These are phyloP conservation scores for Hypoxylon lienhwacheense DNA, from an alignment of 495 filamentous ascomycete species.

Conservation along the genomic window DNA sequence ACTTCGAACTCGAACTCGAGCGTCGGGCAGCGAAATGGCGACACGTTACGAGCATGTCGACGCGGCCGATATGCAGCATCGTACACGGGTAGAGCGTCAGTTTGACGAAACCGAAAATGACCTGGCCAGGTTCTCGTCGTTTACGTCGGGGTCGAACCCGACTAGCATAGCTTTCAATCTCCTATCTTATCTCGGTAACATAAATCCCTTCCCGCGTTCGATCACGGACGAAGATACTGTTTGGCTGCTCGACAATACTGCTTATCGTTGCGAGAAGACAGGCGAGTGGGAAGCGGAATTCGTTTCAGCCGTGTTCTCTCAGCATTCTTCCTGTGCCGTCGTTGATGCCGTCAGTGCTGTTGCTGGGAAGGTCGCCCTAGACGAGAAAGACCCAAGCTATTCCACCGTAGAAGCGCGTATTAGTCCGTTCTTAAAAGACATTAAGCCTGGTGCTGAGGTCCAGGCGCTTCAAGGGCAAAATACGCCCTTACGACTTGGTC, in stretches of 20 bases:
- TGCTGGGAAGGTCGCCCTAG: conserved; percentile 69
- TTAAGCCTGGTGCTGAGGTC: conserved; percentile 68
- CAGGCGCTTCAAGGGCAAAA: conserved; percentile 55
- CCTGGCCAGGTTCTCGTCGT: conserved; percentile 40
- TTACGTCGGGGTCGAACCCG: conserved; percentile 10
- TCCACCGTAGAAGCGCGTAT: conserved; percentile 68
- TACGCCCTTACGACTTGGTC: conserved; percentile 62
- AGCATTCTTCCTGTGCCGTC: conserved; percentile 64
- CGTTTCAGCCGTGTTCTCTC: conserved; percentile 76
- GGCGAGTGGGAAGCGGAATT: conserved; percentile 75
- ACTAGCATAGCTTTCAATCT: conserved; percentile 39
- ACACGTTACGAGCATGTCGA: conserved; percentile 16
- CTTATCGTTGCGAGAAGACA: conserved; percentile 57
- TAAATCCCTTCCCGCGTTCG: conserved; percentile 47
- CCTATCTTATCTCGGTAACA: conserved; percentile 50
- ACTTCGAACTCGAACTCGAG: too few relatives aligned
- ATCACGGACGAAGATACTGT: conserved; percentile 61
- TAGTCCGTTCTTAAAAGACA: conserved; percentile 72
- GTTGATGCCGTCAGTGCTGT: conserved; percentile 70
- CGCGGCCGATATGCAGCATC: conserved; percentile 41
- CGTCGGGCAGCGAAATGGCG: conserved; percentile 21
- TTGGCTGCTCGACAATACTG: conserved; percentile 91
- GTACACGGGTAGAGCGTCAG: conserved; percentile 45
- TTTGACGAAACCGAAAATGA: conserved; percentile 48
- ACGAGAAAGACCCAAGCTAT: conserved; percentile 62